A percentile compares a stretch with the other conserved stretches of the same genome.
These are phyloP conservation scores for Astragalus membranaceus DNA, from an alignment of 306 rosid species.

Conservation along the genomic window DNA sequence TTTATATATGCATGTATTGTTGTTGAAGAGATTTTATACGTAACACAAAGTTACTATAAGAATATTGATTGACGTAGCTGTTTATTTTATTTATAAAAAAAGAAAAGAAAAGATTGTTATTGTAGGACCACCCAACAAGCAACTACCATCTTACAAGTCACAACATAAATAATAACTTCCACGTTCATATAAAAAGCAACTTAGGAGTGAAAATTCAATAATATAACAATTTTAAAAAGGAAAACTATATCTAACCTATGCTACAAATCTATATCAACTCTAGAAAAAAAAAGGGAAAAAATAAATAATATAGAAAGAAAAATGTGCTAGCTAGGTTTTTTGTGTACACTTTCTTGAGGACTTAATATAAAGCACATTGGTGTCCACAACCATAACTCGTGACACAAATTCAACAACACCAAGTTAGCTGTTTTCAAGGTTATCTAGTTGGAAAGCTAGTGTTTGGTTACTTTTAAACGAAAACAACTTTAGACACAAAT, in stretches of 20 bases:
- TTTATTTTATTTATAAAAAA: too few relatives aligned
- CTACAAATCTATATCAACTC: neutral
- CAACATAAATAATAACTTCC: slow-evolving; percentile 20
- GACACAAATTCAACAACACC: slow-evolving; percentile 5
- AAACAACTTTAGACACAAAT: neutral
- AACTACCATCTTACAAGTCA: slow-evolving; percentile 1
- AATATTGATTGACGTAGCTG: slow-evolving; percentile 10
- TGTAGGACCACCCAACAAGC: slow-evolving; percentile 18
- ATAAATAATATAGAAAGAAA: neutral
- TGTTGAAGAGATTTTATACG: neutral
- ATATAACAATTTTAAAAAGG: neutral
- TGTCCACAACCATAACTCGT: slow-evolving; percentile 8
- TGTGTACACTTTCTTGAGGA: too few relatives aligned
- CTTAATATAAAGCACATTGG: neutral
- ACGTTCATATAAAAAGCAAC: neutral
- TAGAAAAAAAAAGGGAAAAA: neutral
- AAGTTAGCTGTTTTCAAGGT: slow-evolving; percentile 3
- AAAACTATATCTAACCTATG: neutral
- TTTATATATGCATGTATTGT: neutral
- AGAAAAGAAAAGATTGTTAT: too few relatives aligned
- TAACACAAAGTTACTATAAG: neutral
- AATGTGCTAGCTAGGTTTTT: neutral
- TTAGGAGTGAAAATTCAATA: neutral
- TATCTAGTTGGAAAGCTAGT: slow-evolving; percentile 16
- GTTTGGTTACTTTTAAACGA: slow-evolving; percentile 3